Percentiles rank a stretch among this genome's conserved stretches.
These are phyloP conservation scores for Fusarium acutatum DNA, from an alignment of 2,329 filamentous ascomycete species.

Conservation along the genomic window DNA sequence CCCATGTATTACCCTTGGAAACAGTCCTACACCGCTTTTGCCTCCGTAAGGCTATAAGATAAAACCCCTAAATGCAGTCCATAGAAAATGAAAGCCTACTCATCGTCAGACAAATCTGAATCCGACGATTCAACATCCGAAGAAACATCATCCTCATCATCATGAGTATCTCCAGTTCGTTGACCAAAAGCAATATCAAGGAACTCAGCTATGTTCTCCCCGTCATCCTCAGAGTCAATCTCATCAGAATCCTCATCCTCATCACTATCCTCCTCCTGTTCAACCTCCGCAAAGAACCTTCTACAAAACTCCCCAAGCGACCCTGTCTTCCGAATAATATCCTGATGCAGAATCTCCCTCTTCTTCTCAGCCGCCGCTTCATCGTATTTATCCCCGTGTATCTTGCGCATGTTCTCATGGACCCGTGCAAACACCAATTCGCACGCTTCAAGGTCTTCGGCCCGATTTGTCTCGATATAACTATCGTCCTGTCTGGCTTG, in stretches of 20 bases:
- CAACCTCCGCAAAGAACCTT: background rate
- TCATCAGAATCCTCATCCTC: background rate
- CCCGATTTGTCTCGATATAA: background rate
- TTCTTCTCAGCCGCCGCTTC: background rate
- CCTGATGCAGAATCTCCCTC: background rate
- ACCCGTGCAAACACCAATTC: background rate
- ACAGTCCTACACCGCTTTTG: fast-evolving
- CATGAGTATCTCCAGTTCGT: background rate
- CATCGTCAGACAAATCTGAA: background rate
- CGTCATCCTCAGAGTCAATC: background rate
- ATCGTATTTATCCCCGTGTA: background rate
- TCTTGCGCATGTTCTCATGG: background rate
- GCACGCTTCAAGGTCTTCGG: background rate
- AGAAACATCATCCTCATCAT: background rate
- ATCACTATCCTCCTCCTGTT: background rate
- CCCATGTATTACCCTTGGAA: fast-evolving
- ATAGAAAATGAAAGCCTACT: fast-evolving
- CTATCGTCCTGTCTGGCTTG: background rate
- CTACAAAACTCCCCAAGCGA: background rate
- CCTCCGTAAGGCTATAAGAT: fast-evolving
- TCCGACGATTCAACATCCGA: background rate
- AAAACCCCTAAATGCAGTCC: fast-evolving
- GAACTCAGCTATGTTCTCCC: background rate
- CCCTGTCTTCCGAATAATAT: background rate
- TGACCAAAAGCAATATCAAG: background rate